phyloP scores from a whole-genome alignment of 805 yeast genomes.

The Ogataea nonfermentans region DNA sequence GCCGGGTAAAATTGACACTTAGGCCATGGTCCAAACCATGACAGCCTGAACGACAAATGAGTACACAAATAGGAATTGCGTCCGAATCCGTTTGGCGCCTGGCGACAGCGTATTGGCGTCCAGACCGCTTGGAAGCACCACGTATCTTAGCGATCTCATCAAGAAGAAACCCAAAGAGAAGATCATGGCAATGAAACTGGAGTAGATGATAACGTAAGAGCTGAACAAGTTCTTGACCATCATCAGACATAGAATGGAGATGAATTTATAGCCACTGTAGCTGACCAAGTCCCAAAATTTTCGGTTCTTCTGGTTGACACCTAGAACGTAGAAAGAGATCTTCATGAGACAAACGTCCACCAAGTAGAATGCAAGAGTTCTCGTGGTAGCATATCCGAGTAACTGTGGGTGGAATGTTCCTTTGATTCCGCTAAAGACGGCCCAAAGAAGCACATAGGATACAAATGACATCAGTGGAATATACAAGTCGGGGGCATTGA shows the following conservation, averaged over 20 bases:
- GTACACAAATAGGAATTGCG: slow-evolving; percentile 83
- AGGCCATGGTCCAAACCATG: slow-evolving; percentile 68
- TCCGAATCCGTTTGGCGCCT: slow-evolving; percentile 72
- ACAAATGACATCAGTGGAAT: slow-evolving; percentile 92
- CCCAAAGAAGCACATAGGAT: slow-evolving; percentile 82
- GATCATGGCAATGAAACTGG: slow-evolving; percentile 42
- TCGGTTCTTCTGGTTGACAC: slow-evolving; percentile 54
- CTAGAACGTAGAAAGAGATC: slow-evolving; percentile 77
- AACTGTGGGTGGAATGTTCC: slow-evolving; percentile 93
- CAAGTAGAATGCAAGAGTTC: slow-evolving; percentile 77
- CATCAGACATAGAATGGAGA: slow-evolving; percentile 64
- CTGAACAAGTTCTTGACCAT: slow-evolving; percentile 44
- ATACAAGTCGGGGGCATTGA: slow-evolving; percentile 94
- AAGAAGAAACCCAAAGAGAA: slow-evolving; percentile 63
- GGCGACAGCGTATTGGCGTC: slow-evolving; percentile 59
- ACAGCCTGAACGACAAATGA: slow-evolving; percentile 77
- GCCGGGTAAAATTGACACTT: slow-evolving; percentile 8
- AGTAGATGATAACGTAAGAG: slow-evolving; percentile 38
- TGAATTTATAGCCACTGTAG: slow-evolving; percentile 92
- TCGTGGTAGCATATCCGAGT: slow-evolving; percentile 82
- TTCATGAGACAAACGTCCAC: slow-evolving; percentile 75
- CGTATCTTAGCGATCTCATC: slow-evolving; percentile 66
- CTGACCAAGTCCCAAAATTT: slow-evolving; percentile 76
- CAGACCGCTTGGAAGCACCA: slow-evolving; percentile 61
- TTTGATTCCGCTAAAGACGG: slow-evolving; percentile 77